Conservation (phyloP, 2,329 filamentous ascomycete species). For the Pseudogymnoascus sp. region DNA sequence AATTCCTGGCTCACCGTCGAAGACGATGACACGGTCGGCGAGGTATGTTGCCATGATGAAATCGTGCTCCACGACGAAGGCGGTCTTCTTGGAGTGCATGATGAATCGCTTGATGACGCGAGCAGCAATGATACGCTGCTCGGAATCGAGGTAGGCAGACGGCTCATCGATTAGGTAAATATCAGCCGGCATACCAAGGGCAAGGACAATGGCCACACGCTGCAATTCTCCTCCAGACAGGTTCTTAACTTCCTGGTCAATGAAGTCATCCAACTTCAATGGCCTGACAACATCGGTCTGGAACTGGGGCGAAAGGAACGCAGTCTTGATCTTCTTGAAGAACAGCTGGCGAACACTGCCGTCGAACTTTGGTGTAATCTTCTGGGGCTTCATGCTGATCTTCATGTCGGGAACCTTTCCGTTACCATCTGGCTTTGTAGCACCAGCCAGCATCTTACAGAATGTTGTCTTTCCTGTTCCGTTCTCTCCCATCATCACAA, state of each 20-base stretch:
- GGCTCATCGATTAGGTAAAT: constrained; percentile 99
- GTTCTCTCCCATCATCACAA: constrained; percentile 99
- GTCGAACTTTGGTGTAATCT: constrained; percentile 96
- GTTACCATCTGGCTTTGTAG: constrained; percentile 78
- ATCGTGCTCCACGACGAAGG: constrained; percentile 99
- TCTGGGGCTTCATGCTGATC: constrained; percentile 99
- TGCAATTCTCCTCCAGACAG: constrained; percentile 98
- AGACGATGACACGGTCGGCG: constrained; percentile 94
- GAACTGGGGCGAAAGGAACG: constrained; percentile 95
- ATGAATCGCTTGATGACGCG: constrained; percentile 99
- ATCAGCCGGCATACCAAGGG: constrained; percentile 91
- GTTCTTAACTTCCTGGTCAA: constrained; percentile 99
- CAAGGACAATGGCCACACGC: constrained; percentile 94
- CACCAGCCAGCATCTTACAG: constrained; percentile 90
- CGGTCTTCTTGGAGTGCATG: constrained; percentile 99
- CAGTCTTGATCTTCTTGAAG: constrained; percentile 99
- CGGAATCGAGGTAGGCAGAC: constrained; percentile 93
- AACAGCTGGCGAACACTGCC: constrained; percentile 96
- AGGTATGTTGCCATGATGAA: constrained; percentile 85
- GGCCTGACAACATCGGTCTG: constrained; percentile 99
- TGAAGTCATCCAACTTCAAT: constrained; percentile 98
- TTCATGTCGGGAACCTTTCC: constrained; percentile 82
- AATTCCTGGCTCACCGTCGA: constrained; percentile 87
- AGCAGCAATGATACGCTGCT: constrained; percentile 95
- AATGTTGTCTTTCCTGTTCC: constrained; percentile 99